Percentiles rank a stretch among this genome's conserved stretches.
These are phyloP conservation scores for Yamadazyma oceani DNA, from an alignment of 1,139 yeast genomes.

Conservation along the genomic window DNA sequence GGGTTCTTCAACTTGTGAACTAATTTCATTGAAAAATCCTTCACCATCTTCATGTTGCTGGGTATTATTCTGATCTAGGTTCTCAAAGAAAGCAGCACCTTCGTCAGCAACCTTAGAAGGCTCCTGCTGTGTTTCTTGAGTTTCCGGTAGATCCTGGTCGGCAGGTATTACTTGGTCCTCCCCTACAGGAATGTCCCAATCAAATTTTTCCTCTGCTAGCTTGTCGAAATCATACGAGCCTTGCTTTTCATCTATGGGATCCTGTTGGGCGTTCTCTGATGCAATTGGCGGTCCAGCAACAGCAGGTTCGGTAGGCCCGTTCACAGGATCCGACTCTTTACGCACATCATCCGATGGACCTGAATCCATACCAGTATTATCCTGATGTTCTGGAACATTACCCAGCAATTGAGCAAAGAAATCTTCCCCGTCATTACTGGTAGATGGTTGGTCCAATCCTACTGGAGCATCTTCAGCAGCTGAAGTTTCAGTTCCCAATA, in stretches of 20 bases:
- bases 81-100: background rate
- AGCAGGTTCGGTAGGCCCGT: too few relatives aligned
- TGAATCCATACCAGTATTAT: background rate
- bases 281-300: too few relatives aligned
- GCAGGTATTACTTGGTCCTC: background rate
- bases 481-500: too few relatives aligned
- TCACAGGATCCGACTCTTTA: too few relatives aligned
- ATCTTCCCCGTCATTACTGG: background rate
- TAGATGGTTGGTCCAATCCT: background rate
- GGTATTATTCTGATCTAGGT: background rate
- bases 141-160: background rate
- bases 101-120: background rate
- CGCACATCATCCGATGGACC: too few relatives aligned
- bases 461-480: background rate
- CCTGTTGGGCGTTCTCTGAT: background rate
- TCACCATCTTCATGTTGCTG: constrained; percentile 3
- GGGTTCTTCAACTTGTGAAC: too few relatives aligned
- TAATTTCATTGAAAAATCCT: constrained; percentile 3
- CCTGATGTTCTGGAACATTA: background rate
- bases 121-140: background rate
- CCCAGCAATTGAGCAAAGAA: background rate
- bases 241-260: too few relatives aligned
- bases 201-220: background rate
- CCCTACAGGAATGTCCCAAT: constrained; percentile 1
- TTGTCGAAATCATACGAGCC: background rate